phyloP scores from a whole-genome alignment of 2,329 filamentous ascomycete species.

The Rasamsonia emersonii region DNA sequence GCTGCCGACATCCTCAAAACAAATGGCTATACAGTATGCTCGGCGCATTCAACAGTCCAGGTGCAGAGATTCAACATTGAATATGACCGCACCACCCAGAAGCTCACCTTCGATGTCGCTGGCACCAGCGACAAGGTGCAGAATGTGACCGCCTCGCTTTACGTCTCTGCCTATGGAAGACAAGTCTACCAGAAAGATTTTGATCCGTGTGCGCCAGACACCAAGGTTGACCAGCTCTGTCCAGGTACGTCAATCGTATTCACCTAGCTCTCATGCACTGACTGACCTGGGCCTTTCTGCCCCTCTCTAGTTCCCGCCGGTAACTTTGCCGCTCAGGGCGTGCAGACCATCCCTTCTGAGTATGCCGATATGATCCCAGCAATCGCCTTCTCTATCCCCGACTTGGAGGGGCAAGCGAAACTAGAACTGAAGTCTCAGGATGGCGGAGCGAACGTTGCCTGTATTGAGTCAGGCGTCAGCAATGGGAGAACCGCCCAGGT shows the following conservation, averaged over 20 bases:
- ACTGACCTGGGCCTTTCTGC: no score
- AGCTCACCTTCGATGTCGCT: conserved; percentile 70
- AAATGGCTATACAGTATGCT: conserved; percentile 68
- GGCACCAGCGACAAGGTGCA: conserved; percentile 65
- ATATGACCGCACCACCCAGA: conserved; percentile 67
- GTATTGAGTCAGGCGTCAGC: conserved; percentile 68
- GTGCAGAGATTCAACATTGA: conserved; percentile 67
- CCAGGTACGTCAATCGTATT: conserved; percentile 61
- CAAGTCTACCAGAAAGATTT: conserved; percentile 71
- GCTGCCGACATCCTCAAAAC: conserved; percentile 70
- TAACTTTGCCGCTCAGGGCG: conserved; percentile 63
- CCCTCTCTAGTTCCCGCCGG: conserved; percentile 59
- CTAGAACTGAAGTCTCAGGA: conserved; percentile 61
- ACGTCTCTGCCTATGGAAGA: conserved; percentile 76
- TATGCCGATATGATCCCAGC: conserved; percentile 70
- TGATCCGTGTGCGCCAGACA: conserved; percentile 66
- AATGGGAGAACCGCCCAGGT: conserved; percentile 80
- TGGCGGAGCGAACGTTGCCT: conserved; percentile 59
- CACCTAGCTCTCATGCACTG: no score
- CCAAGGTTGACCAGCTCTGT: conserved; percentile 66
- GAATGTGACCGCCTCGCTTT: conserved; percentile 69
- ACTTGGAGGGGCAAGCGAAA: conserved; percentile 78
- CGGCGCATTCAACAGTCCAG: conserved; percentile 48
- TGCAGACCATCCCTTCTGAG: conserved; percentile 60
- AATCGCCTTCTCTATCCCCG: conserved; percentile 84